Conservation (phyloP, 2,329 filamentous ascomycete species). For the Verticillium klebahnii region DNA sequence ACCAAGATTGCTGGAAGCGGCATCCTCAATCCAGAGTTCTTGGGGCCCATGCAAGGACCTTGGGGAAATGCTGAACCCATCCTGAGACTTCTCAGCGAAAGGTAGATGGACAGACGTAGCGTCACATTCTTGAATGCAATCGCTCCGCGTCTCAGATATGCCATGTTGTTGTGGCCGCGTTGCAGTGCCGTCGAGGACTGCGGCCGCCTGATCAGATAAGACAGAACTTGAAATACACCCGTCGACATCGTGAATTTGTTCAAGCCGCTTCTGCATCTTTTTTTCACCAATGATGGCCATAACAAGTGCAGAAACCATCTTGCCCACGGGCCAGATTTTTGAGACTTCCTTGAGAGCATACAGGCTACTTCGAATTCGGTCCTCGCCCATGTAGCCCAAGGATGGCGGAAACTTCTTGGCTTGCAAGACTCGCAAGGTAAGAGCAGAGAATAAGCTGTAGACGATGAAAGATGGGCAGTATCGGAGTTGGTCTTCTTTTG, state of each 20-base stretch:
- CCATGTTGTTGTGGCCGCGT: no score
- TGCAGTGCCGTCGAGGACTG: no score
- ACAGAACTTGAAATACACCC: no score
- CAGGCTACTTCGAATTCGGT: conserved; percentile 84
- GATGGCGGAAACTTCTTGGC: conserved; percentile 89
- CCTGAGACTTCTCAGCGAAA: no score
- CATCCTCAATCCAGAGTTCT: no score
- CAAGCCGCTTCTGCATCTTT: conserved; percentile 26
- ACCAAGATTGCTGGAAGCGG: background rate
- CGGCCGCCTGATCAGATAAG: no score
- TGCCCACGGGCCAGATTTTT: conserved; percentile 93
- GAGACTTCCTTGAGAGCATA: conserved; percentile 88
- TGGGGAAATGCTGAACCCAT: no score
- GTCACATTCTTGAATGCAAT: no score
- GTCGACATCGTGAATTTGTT: background rate
- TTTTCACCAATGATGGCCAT: conserved; percentile 96
- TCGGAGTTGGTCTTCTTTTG: conserved; percentile 74
- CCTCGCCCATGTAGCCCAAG: conserved; percentile 83
- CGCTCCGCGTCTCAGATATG: no score
- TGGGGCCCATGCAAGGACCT: no score
- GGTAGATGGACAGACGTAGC: no score
- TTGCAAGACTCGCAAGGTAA: conserved; percentile 99
- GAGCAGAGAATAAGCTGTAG: conserved; percentile 91
- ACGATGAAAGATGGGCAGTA: conserved; percentile 95
- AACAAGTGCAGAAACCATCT: conserved; percentile 96